A percentile compares a stretch with the other conserved stretches of the same genome.
Evolutionary conservation across 2,329 filamentous ascomycete genomes (phyloP).

Genomic region (Paecilomyces niveus): DNA sequence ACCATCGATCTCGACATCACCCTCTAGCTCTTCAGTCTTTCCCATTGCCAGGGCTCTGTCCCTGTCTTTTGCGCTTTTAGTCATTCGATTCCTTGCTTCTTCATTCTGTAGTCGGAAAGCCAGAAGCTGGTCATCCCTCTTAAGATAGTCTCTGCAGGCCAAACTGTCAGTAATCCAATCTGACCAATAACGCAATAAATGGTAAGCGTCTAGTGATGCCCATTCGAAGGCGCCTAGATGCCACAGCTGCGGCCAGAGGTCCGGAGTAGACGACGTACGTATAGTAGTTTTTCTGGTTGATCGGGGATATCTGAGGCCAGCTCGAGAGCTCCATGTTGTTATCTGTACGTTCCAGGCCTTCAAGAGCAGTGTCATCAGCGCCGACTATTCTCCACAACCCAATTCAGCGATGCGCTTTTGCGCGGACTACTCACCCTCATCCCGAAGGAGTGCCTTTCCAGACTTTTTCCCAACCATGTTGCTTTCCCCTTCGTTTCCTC

Average conservation of each 20-base stretch:
- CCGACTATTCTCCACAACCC: background rate
- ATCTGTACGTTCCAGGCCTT: conserved; percentile 91
- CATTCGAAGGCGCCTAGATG: too few species aligned
- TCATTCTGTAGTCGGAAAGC: conserved; percentile 83
- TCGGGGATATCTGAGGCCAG: conserved; percentile 87
- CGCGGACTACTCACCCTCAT: conserved; percentile 42
- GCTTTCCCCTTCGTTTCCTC: conserved; percentile 2
- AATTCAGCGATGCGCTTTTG: background rate
- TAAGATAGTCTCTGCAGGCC: conserved; percentile 76
- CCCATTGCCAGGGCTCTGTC: conserved; percentile 76
- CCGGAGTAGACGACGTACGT: conserved; percentile 54
- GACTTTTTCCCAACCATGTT: conserved; percentile 62
- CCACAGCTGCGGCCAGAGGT: background rate
- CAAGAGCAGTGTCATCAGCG: conserved; percentile 3
- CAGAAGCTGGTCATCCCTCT: conserved; percentile 93
- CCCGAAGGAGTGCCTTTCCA: conserved; percentile 53
- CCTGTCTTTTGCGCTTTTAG: conserved; percentile 78
- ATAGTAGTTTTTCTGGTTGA: conserved; percentile 99
- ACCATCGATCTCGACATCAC: conserved; percentile 32
- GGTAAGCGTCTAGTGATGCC: too few species aligned
- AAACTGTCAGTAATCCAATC: background rate
- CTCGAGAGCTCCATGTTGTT: conserved; percentile 95
- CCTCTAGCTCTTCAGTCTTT: conserved; percentile 57
- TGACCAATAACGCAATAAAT: background rate
- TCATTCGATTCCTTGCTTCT: conserved; percentile 73